Evolutionary conservation across 306 rosid genomes (phyloP), one percentile per base, ranked within the genome.

Genomic region (Glycine latifolia): DNA sequence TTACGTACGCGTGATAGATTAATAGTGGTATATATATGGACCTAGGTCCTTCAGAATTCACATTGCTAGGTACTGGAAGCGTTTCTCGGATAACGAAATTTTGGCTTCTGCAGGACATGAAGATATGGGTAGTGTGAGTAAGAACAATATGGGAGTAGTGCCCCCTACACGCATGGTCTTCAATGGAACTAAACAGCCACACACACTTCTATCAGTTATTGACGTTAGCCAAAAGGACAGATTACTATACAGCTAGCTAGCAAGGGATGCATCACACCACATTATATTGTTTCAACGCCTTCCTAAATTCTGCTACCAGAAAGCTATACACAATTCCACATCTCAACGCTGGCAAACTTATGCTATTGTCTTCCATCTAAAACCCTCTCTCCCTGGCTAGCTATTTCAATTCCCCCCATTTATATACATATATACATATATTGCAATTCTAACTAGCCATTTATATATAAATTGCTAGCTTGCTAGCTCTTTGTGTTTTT

Each of bases 261-360:
- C 39, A 60, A 60, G 26, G 41, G 77, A 82, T 55, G 78, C 85
- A 81, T 75, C 78, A 62, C 79, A 61, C 48, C 77, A 59, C 6
- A 2, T 35, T 12, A 50, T 75, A 81, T 76, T 54, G 79, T 85
- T 81, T 81, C 82, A 76, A 85, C 85, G 37, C 77, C 85, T 81
- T 77, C 73, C 77, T 81, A 76, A 81, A 82, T 81, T 71, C 59
- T 81, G 80, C 60, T 15, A n/a, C 70, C 69, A 10, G 10, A 73
- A 81, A 56, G 60, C 46, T 67, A 16, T 78, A 86, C 89, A 86
- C 17, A 54, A 50, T 78, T 75, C 81, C 37, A 67, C 74, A 48
- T 86, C 84, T 82, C 86, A 74, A 73, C 71, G 84, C 86, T 86
- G 86, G 82, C 86, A 75, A 82, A 52, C 82, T 79, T 61, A 10